Evolutionary conservation across 2,329 filamentous ascomycete genomes (phyloP).

Genomic region (Venturia aucupariae): DNA sequence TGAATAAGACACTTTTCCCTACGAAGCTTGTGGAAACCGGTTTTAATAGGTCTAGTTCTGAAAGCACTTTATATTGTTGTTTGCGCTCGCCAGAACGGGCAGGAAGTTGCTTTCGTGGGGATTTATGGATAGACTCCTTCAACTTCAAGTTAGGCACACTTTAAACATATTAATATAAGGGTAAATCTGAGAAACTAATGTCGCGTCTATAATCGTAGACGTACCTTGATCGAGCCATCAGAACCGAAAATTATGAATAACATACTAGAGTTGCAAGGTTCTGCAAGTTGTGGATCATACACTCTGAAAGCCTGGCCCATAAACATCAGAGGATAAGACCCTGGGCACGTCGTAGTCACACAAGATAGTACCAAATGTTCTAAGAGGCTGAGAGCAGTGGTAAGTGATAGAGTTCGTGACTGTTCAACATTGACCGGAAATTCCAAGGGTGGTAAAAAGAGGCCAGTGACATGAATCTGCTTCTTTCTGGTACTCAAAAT

Average conservation of each 20-base stretch:
- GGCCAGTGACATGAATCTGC: constrained; percentile 12
- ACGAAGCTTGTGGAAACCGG: too few species aligned
- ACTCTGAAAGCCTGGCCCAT: background rate
- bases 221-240: background rate
- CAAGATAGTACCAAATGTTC: background rate
- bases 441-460: constrained; percentile 10
- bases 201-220: too few species aligned
- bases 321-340: background rate
- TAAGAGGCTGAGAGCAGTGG: background rate
- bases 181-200: too few species aligned
- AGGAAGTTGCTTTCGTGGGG: too few species aligned
- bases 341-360: background rate
- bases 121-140: too few species aligned
- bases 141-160: too few species aligned
- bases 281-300: background rate
- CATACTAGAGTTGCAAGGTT: background rate
- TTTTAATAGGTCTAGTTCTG: too few species aligned
- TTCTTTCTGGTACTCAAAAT: background rate
- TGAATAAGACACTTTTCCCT: too few species aligned
- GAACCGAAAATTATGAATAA: background rate
- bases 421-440: constrained; percentile 14
- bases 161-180: too few species aligned
- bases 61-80: too few species aligned
- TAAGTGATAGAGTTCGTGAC: background rate
- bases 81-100: too few species aligned